A percentile compares a stretch with the other conserved stretches of the same genome.
Conservation (phyloP, 768 basidiomycete genomes). For the Tubosaeta sp. region DNA sequence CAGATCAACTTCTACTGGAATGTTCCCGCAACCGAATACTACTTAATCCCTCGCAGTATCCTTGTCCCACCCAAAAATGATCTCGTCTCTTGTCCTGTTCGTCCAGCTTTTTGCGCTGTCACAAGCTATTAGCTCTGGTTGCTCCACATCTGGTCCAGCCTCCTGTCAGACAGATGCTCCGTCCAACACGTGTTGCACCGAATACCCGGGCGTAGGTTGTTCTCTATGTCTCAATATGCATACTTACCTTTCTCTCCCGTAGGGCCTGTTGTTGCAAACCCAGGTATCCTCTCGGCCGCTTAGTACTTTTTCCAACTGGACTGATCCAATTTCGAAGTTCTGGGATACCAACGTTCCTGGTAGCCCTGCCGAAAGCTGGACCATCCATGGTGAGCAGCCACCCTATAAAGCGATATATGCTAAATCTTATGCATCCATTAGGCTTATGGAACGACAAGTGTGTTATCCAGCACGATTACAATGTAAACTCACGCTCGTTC, state of each 20-base stretch:
- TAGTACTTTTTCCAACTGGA: neutral
- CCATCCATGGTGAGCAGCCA: conserved; percentile 58
- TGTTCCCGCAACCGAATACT: conserved; percentile 1
- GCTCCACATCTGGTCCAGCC: conserved; percentile 41
- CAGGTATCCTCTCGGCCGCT: conserved; percentile 33
- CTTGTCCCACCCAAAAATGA: neutral
- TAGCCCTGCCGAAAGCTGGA: conserved; percentile 68
- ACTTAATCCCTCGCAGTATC: neutral
- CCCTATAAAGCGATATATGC: neutral
- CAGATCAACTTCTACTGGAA: too few species aligned
- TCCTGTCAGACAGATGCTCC: conserved; percentile 54
- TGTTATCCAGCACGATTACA: conserved; percentile 13
- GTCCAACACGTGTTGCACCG: conserved; percentile 57
- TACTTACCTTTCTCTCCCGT: neutral
- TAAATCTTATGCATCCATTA: conserved; percentile 18
- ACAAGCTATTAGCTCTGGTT: conserved; percentile 42
- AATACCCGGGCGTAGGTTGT: conserved; percentile 54
- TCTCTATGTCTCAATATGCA: neutral
- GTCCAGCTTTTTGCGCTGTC: conserved; percentile 19
- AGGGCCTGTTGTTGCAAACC: conserved; percentile 61
- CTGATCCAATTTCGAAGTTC: conserved; percentile 42
- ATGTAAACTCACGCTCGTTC: neutral
- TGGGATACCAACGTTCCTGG: conserved; percentile 66
- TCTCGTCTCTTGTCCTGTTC: conserved; percentile 17
- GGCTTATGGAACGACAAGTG: conserved; percentile 69